phyloP scores from a whole-genome alignment of 805 yeast genomes.

The Myxozyma udenii region DNA sequence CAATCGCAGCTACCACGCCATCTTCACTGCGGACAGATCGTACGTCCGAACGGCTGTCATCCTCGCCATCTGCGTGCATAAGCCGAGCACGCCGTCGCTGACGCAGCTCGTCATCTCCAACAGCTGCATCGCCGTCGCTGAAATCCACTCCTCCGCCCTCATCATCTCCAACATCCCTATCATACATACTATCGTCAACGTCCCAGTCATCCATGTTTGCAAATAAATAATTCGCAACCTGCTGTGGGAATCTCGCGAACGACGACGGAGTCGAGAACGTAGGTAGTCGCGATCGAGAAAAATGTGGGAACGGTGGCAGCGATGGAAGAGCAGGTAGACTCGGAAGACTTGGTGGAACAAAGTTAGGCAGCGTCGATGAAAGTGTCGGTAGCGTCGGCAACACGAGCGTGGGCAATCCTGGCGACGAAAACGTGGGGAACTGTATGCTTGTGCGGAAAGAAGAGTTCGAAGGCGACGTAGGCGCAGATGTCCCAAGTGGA shows the following conservation, averaged over 20 bases:
- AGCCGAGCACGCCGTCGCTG: too few species aligned
- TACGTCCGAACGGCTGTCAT: neutral
- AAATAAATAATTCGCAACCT: conserved; percentile 23
- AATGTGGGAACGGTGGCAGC: neutral
- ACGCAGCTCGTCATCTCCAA: too few species aligned
- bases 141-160: neutral
- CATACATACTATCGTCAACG: neutral
- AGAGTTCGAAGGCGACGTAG: neutral
- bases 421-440: neutral
- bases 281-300: neutral
- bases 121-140: neutral
- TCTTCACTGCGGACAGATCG: conserved; percentile 9
- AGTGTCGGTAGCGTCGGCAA: conserved; percentile 7
- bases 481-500: neutral
- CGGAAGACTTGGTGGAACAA: neutral
- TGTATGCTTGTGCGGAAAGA: neutral
- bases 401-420: conserved; percentile 3
- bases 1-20: neutral
- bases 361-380: neutral
- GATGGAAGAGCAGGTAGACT: neutral
- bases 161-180: neutral
- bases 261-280: neutral
- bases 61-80: conserved; percentile 9
- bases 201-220: conserved; percentile 3
- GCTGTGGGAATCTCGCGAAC: conserved; percentile 22